Percentiles rank a stretch among this genome's conserved stretches.
These are phyloP conservation scores for Cercospora sp. DNA, from an alignment of 2,329 filamentous ascomycete genomes.

Conservation along the genomic window DNA sequence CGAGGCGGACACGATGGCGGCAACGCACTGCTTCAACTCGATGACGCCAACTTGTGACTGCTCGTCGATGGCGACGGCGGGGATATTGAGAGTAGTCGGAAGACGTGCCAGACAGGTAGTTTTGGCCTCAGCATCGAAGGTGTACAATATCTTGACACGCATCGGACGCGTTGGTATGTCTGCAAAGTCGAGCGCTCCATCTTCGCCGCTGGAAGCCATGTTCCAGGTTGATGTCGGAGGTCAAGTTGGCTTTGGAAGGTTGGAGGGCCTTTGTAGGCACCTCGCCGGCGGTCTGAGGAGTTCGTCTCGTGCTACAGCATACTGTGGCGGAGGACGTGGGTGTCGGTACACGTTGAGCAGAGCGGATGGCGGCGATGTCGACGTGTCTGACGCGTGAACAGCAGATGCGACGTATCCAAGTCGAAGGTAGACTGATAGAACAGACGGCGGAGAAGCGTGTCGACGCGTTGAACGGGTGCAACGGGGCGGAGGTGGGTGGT, in stretches of 20 bases:
- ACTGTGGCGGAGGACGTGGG: conserved; percentile 18
- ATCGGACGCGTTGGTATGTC: conserved; percentile 46
- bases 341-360: conserved; percentile 7
- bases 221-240: conserved; percentile 29
- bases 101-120: conserved; percentile 86
- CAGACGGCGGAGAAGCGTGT: not conserved
- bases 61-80: conserved; percentile 79
- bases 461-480: not conserved
- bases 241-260: conserved; percentile 20
- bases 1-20: conserved; percentile 75
- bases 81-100: conserved; percentile 75
- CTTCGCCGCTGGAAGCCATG: conserved; percentile 31
- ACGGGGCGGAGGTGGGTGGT: conserved; percentile 7
- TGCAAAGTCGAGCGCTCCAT: conserved; percentile 29
- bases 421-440: not conserved
- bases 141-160: conserved; percentile 91
- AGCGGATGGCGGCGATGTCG: not conserved
- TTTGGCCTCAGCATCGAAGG: conserved; percentile 85
- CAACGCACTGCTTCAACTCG: conserved; percentile 81
- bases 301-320: conserved; percentile 35
- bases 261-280: conserved; percentile 19
- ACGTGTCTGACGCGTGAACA: not conserved
- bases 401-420: not conserved
- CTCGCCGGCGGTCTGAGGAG: conserved; percentile 29
- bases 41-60: conserved; percentile 79